Conservation (phyloP, 768 basidiomycete species). For the Lyophyllum atratum region DNA sequence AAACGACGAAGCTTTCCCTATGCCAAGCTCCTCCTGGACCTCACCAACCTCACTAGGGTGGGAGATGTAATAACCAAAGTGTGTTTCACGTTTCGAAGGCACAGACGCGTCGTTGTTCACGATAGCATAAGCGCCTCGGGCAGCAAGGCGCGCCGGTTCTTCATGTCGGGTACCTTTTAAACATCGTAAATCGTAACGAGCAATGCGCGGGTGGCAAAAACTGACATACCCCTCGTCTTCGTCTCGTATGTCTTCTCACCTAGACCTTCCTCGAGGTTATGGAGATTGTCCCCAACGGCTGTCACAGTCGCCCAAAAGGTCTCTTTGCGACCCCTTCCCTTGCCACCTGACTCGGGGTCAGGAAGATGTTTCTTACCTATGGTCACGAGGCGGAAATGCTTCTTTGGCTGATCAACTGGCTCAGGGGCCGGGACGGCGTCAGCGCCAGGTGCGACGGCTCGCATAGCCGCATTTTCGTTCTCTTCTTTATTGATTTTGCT, state of each 20-base stretch:
- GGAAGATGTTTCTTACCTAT: slow-evolving; percentile 64
- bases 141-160: slow-evolving; percentile 52
- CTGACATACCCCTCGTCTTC: slow-evolving; percentile 52
- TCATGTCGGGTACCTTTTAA: slow-evolving; percentile 52
- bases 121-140: slow-evolving; percentile 60
- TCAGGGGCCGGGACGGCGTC: slow-evolving; percentile 51
- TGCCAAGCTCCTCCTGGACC: slow-evolving; percentile 57
- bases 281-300: slow-evolving; percentile 52
- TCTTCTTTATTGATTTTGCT: slow-evolving; percentile 22
- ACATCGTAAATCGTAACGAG: background rate
- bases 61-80: slow-evolving; percentile 60
- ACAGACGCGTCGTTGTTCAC: slow-evolving; percentile 47
- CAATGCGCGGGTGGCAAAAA: background rate
- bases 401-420: slow-evolving; percentile 31
- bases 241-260: slow-evolving; percentile 59
- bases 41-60: slow-evolving; percentile 52
- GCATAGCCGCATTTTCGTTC: slow-evolving; percentile 34
- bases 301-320: slow-evolving; percentile 56
- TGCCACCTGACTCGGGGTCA: slow-evolving; percentile 36
- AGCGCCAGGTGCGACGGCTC: slow-evolving; percentile 41
- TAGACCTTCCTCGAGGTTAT: slow-evolving; percentile 46
- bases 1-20: slow-evolving; percentile 54
- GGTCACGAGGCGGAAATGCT: slow-evolving; percentile 51
- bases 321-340: slow-evolving; percentile 39
- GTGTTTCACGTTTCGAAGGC: slow-evolving; percentile 50